Evolutionary conservation across 2,329 filamentous ascomycete species (phyloP).

Genomic region (Ceratocystiopsis sp.): DNA sequence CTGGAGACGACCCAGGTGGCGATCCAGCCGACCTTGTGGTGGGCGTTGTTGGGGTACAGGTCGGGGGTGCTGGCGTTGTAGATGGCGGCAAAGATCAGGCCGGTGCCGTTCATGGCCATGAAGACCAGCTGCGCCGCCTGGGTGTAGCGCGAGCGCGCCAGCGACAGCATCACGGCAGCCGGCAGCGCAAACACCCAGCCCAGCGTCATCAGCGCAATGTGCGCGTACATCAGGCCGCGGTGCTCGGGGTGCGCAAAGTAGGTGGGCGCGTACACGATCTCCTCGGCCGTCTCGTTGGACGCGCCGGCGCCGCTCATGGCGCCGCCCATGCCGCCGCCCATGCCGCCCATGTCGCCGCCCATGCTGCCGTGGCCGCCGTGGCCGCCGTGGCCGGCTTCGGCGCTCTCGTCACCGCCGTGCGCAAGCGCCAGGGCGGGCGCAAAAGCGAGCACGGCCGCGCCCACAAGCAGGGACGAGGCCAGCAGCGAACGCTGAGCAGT

Average conservation of each 20-base stretch:
- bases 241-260: constrained; percentile 43
- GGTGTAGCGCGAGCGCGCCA: constrained; percentile 60
- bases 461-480: constrained; percentile 7
- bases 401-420: constrained; percentile 14
- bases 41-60: constrained; percentile 73
- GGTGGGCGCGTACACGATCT: constrained; percentile 24
- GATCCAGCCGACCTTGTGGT: constrained; percentile 78
- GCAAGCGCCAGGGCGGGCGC: constrained; percentile 13
- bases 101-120: constrained; percentile 43
- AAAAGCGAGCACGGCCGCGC: constrained; percentile 12
- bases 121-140: constrained; percentile 54
- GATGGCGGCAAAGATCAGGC: constrained; percentile 45
- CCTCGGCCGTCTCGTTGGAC: constrained; percentile 8
- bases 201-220: constrained; percentile 53
- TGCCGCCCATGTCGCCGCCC: background rate
- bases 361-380: background rate
- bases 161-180: constrained; percentile 66
- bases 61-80: constrained; percentile 75
- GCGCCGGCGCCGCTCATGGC: background rate
- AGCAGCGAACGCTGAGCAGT: constrained; percentile 4
- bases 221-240: constrained; percentile 42
- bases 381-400: constrained; percentile 9
- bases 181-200: constrained; percentile 61
- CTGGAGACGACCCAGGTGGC: constrained; percentile 53
- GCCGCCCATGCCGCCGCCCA: background rate